A percentile compares a stretch with the other conserved stretches of the same genome.
These are phyloP conservation scores for Acarospora socialis DNA, from an alignment of 2,329 filamentous ascomycete species.

Conservation along the genomic window DNA sequence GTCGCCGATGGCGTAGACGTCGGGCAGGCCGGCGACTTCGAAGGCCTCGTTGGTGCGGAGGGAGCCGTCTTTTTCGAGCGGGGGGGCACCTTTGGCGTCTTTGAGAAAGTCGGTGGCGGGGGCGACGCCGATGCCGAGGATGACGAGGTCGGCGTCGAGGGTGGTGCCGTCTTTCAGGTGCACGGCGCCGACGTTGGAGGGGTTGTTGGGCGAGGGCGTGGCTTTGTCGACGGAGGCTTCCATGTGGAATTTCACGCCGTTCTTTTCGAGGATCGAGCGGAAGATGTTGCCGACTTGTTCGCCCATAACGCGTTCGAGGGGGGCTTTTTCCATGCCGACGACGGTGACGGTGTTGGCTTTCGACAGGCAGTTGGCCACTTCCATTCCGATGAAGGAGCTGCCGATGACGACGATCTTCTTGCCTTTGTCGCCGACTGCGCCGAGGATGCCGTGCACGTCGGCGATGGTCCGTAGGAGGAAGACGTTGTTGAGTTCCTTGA, in stretches of 20 bases:
- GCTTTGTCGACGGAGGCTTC: conserved; percentile 71
- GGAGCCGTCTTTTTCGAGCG: conserved; percentile 73
- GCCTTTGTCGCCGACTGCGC: conserved; percentile 59
- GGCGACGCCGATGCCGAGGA: conserved; percentile 77
- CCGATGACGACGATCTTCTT: conserved; percentile 92
- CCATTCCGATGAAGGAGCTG: conserved; percentile 95
- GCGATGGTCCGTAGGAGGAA: conserved; percentile 69
- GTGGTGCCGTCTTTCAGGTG: conserved; percentile 72
- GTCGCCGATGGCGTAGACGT: conserved; percentile 87
- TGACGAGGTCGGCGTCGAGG: conserved; percentile 75
- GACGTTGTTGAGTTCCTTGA: conserved; percentile 76
- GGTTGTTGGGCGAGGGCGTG: conserved; percentile 50
- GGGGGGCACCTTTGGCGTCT: conserved; percentile 53
- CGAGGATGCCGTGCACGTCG: conserved; percentile 63
- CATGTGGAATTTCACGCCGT: conserved; percentile 80
- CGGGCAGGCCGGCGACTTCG: conserved; percentile 57
- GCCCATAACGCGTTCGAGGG: conserved; percentile 77
- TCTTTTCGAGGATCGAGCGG: conserved; percentile 64
- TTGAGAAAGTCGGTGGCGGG: conserved; percentile 75
- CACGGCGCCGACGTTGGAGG: conserved; percentile 64
- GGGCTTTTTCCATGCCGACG: conserved; percentile 74
- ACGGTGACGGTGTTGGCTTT: conserved; percentile 75
- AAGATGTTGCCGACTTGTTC: conserved; percentile 67
- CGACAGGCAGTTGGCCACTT: conserved; percentile 70
- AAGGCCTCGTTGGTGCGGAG: conserved; percentile 69